These are phyloP conservation scores for Rubus idaeus DNA, from an alignment of 306 rosid genomes.

Conservation along the genomic window DNA sequence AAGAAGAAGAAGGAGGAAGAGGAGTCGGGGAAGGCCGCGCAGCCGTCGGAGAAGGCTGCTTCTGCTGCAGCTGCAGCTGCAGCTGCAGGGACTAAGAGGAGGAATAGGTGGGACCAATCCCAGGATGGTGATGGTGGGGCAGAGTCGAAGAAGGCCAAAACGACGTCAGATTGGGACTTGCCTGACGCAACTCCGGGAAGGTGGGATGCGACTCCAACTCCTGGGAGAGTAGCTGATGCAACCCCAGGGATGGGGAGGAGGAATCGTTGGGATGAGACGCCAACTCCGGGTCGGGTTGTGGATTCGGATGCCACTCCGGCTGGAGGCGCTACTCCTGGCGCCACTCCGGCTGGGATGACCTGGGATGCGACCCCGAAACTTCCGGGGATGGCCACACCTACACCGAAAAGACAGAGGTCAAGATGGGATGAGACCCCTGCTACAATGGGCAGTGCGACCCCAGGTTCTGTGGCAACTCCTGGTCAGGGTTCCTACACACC, in stretches of 20 bases:
- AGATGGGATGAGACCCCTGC: slow-evolving; percentile 86
- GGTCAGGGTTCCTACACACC: slow-evolving; percentile 59
- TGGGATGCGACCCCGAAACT: slow-evolving; percentile 82
- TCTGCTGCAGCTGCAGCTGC: slow-evolving; percentile 24
- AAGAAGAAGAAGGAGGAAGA: slow-evolving; percentile 69
- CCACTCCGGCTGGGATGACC: slow-evolving; percentile 77
- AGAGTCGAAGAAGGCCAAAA: slow-evolving; percentile 31
- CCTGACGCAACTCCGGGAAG: slow-evolving; percentile 56
- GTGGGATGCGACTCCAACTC: slow-evolving; percentile 71
- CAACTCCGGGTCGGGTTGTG: slow-evolving; percentile 60
- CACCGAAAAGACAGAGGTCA: slow-evolving; percentile 67
- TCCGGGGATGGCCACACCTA: slow-evolving; percentile 66
- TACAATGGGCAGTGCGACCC: slow-evolving; percentile 71
- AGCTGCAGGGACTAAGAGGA: slow-evolving; percentile 38
- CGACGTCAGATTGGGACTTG: slow-evolving; percentile 69
- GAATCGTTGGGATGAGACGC: slow-evolving; percentile 79
- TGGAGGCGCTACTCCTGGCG: slow-evolving; percentile 69
- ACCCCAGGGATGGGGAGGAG: slow-evolving; percentile 62
- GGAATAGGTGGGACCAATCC: slow-evolving; percentile 73
- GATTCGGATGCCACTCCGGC: slow-evolving; percentile 72
- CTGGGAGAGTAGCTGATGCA: slow-evolving; percentile 60
- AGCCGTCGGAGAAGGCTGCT: not conserved
- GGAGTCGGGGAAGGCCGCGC: slow-evolving; percentile 44
- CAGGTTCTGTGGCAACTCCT: slow-evolving; percentile 66
- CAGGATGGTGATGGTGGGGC: slow-evolving; percentile 53